Base-by-base conservation (phyloP, 1,284 basidiomycete species). In the Moesziomyces sp. region DNA sequence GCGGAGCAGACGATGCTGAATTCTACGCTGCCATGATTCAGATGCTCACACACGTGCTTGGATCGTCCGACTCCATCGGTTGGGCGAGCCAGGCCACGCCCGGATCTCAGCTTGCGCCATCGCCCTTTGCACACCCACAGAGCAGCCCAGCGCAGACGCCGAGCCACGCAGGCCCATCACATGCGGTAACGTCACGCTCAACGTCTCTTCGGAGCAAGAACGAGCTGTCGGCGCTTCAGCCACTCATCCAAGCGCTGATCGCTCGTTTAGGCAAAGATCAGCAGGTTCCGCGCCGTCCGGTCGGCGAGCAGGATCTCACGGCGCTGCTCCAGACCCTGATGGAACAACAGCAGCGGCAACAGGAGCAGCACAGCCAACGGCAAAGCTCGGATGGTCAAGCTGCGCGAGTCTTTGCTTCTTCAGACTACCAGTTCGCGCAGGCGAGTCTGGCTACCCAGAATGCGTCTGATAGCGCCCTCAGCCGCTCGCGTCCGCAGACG, bases 1-100 rank as follows among this genome's bases (percentile, higher is more conserved):
- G 53, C 8, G 55, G 57, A 9, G 47, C 56, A 7, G 57, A 65
- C 13, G 70, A 77, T 47, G 52, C 64, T 1, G 76, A 78, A 45
- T 78, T 79, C 54, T 79, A 79, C 49, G 58, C 70, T 33, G 72
- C 71, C 24, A 75, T 76, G 53, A 79, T 79, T 44, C 78, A 79
- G 57, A 74, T 79, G 60, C 72, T 79, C 46, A 79, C 78, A 10
- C 76, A 78, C 42, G 66, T 79, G 4, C 60, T 79, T 16, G 78
- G 78, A 13, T 76, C 76, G 21, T 77, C 76, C 14, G 67, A 71
- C 52, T 66, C 70, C 9, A 38, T 62, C 26, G 43, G 62, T 1
- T 78, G 76, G 76, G 71, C 70, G 19, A 59, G 58, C 45, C 62
- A 70, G 14, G 45, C 55, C 5, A 70, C 66, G 8, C 68, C 73